Evolutionary conservation across 2,329 filamentous ascomycete species (phyloP), one percentile per base, ranked within the genome.

Genomic region (Macrophomina tecta): DNA sequence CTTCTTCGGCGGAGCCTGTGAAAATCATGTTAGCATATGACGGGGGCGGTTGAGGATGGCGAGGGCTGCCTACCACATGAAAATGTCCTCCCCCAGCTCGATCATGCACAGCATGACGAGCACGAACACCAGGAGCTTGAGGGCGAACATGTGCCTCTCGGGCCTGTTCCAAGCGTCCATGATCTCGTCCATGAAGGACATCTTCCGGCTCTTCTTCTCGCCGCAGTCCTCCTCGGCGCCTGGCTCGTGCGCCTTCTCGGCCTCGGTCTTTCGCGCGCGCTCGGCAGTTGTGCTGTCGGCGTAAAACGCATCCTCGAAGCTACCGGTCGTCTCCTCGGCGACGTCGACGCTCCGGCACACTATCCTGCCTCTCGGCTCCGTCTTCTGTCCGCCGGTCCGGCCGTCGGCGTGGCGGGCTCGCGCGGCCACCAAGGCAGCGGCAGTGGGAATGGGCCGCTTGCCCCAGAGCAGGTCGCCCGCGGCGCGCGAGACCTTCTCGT

Each of bases 101-200:
- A 67, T 34, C 56, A 67, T 45, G 58, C 65, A 67, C 56, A 67
- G 40, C 45, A 67, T 34, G 30, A 67, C 58, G 34, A 67, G 56
- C 36, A 63, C 56, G 12, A 63, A 40, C 9, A 67, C 56, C 8
- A 67, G 34, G 14, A 67, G 34, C 36, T 55, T 46, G 46, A 67
- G 49, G 9, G 65, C 56, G n/a, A 63, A 42, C 36, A 67, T 32
- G 18, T 62, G 56, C 65, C 52, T 53, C 18, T 62, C 48, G 9
- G 65, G 63, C 30, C 58, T 30, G 16, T 48, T 32, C 53, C 53
- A 51, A 12, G 64, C 64, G n/a, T 66, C 64, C 23, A 49, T 6
- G 18, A 66, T 46, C 45, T 66, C 53, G 1, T 52, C 36, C 52
- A 46, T 16, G n/a, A 65, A 40, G 28, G 64, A 64, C 61, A 64